Evolutionary conservation across 129 eudicot genomes (phyloP).

Genomic region (Flaveria ramosissima): DNA sequence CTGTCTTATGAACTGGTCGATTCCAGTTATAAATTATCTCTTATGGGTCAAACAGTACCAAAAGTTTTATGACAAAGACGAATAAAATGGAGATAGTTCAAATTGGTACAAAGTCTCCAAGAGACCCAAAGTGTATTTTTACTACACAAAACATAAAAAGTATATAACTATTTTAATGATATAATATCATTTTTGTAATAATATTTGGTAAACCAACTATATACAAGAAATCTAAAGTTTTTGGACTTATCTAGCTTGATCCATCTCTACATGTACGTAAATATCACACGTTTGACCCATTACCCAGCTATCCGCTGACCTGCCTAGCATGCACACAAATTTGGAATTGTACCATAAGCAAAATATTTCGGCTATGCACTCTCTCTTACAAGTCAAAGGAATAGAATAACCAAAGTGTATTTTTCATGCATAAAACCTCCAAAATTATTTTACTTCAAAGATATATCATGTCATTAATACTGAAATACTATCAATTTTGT

Average conservation of each 20-base stretch:
- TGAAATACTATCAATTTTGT: background rate
- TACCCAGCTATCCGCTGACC: too few relatives aligned
- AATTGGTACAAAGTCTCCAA: background rate
- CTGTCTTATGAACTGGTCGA: background rate
- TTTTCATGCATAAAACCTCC: too few relatives aligned
- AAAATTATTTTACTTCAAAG: background rate
- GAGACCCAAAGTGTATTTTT: background rate
- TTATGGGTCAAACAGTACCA: background rate
- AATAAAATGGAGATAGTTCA: too few relatives aligned
- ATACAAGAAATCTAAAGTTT: background rate
- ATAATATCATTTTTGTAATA: background rate
- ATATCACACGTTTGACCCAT: background rate
- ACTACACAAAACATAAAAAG: background rate
- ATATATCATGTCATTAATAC: background rate
- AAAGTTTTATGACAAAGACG: too few relatives aligned
- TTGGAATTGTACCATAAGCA: background rate
- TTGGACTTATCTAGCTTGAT: background rate
- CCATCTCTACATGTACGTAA: background rate
- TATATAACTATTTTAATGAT: background rate
- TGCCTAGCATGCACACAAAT: background rate
- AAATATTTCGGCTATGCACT: background rate
- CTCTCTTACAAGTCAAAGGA: background rate
- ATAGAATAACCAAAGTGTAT: background rate
- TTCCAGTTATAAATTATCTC: conserved; percentile 4
- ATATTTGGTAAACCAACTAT: background rate